A percentile compares a stretch with the other conserved stretches of the same genome.
phyloP scores from a whole-genome alignment of 2,329 filamentous ascomycete species.

The Talaromyces sp. region DNA sequence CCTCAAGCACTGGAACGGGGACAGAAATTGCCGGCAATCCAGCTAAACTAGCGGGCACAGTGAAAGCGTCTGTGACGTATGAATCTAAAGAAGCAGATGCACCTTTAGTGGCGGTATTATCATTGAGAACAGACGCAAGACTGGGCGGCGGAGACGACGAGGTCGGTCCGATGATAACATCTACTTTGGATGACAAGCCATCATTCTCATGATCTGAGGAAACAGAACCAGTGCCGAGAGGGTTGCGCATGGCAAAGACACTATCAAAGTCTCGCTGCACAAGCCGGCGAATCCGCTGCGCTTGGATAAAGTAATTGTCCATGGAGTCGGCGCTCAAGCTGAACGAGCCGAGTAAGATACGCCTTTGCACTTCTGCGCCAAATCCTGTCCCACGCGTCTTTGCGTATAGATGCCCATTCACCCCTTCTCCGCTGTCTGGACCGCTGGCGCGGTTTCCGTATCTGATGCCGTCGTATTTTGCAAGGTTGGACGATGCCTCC shows the following conservation, averaged over 20 bases:
- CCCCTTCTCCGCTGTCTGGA: constrained; percentile 50
- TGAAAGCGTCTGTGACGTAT: constrained; percentile 94
- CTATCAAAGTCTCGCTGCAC: constrained; percentile 82
- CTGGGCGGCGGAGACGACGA: constrained; percentile 69
- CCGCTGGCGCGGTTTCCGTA: constrained; percentile 61
- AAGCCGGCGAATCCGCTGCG: constrained; percentile 77
- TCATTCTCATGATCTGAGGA: constrained; percentile 1
- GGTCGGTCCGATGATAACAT: constrained; percentile 83
- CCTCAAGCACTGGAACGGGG: constrained; percentile 49
- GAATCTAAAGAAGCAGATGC: constrained; percentile 56
- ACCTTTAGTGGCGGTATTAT: background rate
- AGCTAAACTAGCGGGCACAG: constrained; percentile 87
- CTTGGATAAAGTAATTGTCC: constrained; percentile 94
- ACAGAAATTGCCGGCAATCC: constrained; percentile 85
- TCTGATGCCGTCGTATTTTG: constrained; percentile 94
- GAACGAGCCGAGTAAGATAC: constrained; percentile 86
- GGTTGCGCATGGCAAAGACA: constrained; percentile 66
- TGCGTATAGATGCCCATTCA: constrained; percentile 60
- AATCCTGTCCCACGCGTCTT: constrained; percentile 68
- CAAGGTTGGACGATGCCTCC: constrained; percentile 91
- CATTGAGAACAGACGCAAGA: constrained; percentile 49
- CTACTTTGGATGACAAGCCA: constrained; percentile 47
- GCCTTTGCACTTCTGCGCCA: constrained; percentile 76
- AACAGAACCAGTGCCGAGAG: constrained; percentile 42
- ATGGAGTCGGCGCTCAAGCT: constrained; percentile 84